Base-by-base conservation (phyloP, 2,329 filamentous ascomycete genomes). In the Leptographium lundbergii region DNA sequence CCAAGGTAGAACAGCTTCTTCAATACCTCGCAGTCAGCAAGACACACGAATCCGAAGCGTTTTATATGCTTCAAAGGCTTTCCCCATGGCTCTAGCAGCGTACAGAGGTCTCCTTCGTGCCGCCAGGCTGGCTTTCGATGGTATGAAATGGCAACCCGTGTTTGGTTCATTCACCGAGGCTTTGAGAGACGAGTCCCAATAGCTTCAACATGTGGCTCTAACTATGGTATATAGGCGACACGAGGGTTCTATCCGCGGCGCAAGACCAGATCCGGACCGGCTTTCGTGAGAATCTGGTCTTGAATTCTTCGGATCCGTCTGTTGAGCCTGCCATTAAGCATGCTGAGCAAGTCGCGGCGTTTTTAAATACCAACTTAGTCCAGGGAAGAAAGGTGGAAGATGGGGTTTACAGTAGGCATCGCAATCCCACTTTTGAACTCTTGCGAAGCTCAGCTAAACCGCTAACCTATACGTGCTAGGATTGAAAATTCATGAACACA, bases 401-500 rank as follows among this genome's bases (percentile, higher is more conserved):
- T 59, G 77, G 70, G 9, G 56, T 60, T 51, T 89, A 85, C 66
- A 81, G 87, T 89, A 74, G 60, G 85, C 77, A 3, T 47, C 36
- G 9, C 27, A 13, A 14, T 54, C 13, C 13, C 7, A 45, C 34
- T 10, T 34, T 24, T 5, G 3, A 42, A 34, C 11, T 14, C 6
- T 27, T 6, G 19, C 22, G 6, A 17, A n/a, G 27, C 14, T n/a
- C 2, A 25, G 47, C 24, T 14, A 13, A 3, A 1, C 32, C 19
- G n/a, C 50, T 57, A 51, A 55, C n/a, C 4, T 1, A 4, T n/a
- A 19, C 6, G 13, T 17, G 6, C 13, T 5, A 96, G 91, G 87
- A 69, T 75, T 97, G 60, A 81, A 86, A 57, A 96, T 99, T 73
- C 94, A 97, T 71, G 81, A 95, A 62, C 77, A 95, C 64, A 99